Percentiles rank a stretch among this genome's conserved stretches.
phyloP scores from a whole-genome alignment of 805 yeast species.

The Isabelozyma pseudorhagii region DNA sequence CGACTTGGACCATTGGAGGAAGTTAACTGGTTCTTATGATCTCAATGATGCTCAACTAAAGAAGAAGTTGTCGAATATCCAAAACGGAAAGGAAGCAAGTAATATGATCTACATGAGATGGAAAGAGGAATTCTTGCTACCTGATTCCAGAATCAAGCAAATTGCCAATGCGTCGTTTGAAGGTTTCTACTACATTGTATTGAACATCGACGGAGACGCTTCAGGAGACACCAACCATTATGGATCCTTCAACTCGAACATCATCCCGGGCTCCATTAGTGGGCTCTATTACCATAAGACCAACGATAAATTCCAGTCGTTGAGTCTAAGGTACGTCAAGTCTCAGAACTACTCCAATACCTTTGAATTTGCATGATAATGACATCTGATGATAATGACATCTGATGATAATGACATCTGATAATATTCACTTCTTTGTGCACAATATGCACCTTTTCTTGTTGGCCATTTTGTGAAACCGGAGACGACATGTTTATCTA shows the following conservation, averaged over 20 bases:
- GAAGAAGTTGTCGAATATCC: slow-evolving; percentile 25
- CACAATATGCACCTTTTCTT: not conserved
- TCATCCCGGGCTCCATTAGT: slow-evolving; percentile 61
- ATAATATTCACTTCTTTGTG: not conserved
- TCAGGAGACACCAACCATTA: not conserved
- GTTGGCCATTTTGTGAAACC: not conserved
- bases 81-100: slow-evolving; percentile 25
- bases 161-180: slow-evolving; percentile 80
- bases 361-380: slow-evolving; percentile 18
- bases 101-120: slow-evolving; percentile 78
- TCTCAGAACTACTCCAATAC: slow-evolving; percentile 37
- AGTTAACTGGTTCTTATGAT: slow-evolving; percentile 47
- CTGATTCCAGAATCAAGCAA: slow-evolving; percentile 65
- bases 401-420: slow-evolving; percentile 6
- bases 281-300: slow-evolving; percentile 81
- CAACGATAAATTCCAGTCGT: slow-evolving; percentile 78
- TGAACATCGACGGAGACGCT: slow-evolving; percentile 52
- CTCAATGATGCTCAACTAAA: slow-evolving; percentile 36
- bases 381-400: slow-evolving; percentile 3
- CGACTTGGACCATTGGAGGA: slow-evolving; percentile 52
- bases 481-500: not conserved
- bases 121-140: slow-evolving; percentile 87
- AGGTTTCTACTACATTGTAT: slow-evolving; percentile 86
- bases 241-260: slow-evolving; percentile 3
- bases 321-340: slow-evolving; percentile 57